Base-by-base conservation (phyloP, 176 grass and related monocot genomes). In the Microstegium vimineum region DNA sequence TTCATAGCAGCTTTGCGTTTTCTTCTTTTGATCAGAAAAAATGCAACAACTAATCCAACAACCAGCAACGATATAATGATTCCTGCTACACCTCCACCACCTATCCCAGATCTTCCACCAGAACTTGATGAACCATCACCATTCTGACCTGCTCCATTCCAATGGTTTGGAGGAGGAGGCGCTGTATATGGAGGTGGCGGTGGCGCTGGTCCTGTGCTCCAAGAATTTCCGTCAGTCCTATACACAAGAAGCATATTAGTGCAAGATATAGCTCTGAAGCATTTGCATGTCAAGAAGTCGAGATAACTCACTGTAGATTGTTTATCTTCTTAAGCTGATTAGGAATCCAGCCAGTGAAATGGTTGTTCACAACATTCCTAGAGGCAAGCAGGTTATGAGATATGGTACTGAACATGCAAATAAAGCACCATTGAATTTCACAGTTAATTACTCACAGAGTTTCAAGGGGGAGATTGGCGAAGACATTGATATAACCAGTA, bases 261-360 rank as follows among this genome's bases (percentile, higher is more conserved):
- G 30, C 49, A 75, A 73, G 37, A 75, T 61, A 89, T 60, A 83
- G 56, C 59, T 52, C 80, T 71, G 22, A 54, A 73, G 46, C 41
- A 74, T 15, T 40, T 67, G 32, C 71, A 62, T 11, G 11, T 73
- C 43, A 77, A 43, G 35, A 70, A 75, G 56, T 81, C 57, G 66
- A 73, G 42, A 86, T 36, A 68, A 94, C 96, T 93, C 81, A 98
- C 96, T 90, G 85, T 82, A 98, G 76, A 84, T 76, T 98, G 40
- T 98, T 98, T 91, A 98, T 98, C 69, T 88, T 90, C 83, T 90
- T 98, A 59, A 98, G 82, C 62, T 91, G 89, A 80, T 77, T 84
- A 82, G 96, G 96, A 86, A 98, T 95, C 96, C 96, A 98, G 54
- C 96, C 96, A 74, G 90, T 98, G 82, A 98, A 98, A 57, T 4